These are phyloP conservation scores for Pelargonium australe DNA, from an alignment of 441 rosid genomes.

Conservation along the genomic window DNA sequence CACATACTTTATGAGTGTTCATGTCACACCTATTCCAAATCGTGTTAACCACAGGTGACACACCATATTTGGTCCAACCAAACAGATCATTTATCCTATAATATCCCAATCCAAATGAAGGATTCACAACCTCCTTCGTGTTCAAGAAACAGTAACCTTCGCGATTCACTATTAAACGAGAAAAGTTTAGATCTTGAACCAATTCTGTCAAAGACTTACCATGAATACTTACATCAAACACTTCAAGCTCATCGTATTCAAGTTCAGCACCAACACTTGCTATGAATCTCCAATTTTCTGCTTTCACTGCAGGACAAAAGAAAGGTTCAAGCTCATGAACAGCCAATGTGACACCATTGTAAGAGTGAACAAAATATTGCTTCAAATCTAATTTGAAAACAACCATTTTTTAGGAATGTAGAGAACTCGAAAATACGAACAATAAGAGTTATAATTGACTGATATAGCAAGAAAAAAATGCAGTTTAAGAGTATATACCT, in stretches of 20 bases:
- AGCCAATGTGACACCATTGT: background rate
- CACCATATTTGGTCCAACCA: background rate
- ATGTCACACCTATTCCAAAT: background rate
- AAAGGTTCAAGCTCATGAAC: background rate
- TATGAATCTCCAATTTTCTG: background rate
- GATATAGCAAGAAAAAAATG: background rate
- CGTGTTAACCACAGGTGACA: background rate
- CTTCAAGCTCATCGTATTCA: background rate
- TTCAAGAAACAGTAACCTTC: background rate
- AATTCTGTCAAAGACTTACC: background rate
- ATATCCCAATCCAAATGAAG: background rate
- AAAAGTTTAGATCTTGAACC: background rate
- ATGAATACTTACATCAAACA: background rate
- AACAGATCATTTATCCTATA: constrained; percentile 3
- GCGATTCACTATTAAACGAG: background rate
- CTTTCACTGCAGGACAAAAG: background rate
- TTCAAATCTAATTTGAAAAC: background rate
- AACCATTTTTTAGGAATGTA: background rate
- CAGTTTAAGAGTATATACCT: background rate
- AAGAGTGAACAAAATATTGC: background rate
- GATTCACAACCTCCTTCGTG: background rate
- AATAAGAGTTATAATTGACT: background rate
- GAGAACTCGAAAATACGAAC: background rate
- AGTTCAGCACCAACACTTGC: background rate
- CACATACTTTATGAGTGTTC: background rate